Conservation (phyloP, 2,329 filamentous ascomycete species). For the Stemphylium beticola region DNA sequence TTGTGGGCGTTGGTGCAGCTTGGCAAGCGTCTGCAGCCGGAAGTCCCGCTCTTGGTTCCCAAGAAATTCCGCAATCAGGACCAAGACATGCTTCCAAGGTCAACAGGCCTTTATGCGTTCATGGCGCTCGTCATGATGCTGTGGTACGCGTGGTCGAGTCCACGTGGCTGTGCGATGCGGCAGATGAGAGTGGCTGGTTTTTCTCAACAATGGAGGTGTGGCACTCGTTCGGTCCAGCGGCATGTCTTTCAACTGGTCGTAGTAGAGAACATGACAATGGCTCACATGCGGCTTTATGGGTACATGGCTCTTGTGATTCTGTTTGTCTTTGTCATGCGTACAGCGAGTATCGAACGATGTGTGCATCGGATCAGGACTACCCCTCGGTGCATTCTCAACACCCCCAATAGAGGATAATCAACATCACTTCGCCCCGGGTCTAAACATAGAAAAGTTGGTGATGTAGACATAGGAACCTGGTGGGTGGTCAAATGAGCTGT, state of each 20-base stretch:
- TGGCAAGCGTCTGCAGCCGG: neutral
- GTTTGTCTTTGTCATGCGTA: neutral
- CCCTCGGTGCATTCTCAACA: neutral
- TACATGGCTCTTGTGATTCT: neutral
- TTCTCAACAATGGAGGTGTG: neutral
- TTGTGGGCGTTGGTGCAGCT: neutral
- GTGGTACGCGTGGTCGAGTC: neutral
- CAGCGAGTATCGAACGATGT: neutral
- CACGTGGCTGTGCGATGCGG: constrained; percentile 1
- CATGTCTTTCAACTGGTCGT: neutral
- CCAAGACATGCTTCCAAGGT: constrained; percentile 2
- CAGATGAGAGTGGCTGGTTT: neutral
- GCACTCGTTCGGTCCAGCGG: neutral
- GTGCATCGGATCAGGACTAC: neutral
- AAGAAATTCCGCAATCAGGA: constrained; percentile 2
- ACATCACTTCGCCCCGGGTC: neutral
- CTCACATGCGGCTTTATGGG: neutral
- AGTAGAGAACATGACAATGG: neutral
- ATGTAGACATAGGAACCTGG: neutral
- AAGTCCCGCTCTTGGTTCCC: constrained; percentile 5
- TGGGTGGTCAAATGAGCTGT: neutral
- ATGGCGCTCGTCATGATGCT: constrained; percentile 4
- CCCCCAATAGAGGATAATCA: neutral
- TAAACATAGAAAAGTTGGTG: neutral
- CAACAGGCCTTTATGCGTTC: neutral